These are phyloP conservation scores for Arthrobotrys conoides DNA, from an alignment of 2,329 filamentous ascomycete genomes.

Conservation along the genomic window DNA sequence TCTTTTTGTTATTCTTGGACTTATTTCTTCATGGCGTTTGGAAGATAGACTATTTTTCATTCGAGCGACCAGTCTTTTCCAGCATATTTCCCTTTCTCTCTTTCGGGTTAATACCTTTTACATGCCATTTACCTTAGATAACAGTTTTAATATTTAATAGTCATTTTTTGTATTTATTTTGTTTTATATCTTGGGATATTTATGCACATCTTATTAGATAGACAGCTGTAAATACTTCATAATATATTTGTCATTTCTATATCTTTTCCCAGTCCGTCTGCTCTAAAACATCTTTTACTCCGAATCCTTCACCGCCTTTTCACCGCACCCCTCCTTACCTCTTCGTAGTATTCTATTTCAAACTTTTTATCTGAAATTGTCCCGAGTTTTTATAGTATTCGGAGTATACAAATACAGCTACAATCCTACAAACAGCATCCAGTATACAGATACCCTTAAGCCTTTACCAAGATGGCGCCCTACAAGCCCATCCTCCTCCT, in stretches of 20 bases:
- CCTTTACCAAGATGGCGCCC: constrained; percentile 27
- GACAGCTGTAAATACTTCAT: constrained; percentile 16
- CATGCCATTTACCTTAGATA: background rate
- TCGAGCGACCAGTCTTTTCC: background rate
- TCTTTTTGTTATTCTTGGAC: background rate
- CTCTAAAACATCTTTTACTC: too few species aligned
- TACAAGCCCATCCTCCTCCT: constrained; percentile 32
- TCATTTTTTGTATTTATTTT: constrained; percentile 21
- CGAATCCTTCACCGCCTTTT: background rate
- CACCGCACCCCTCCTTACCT: constrained; percentile 17
- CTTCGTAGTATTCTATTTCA: background rate
- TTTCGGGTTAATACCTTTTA: background rate
- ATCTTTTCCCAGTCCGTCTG: background rate
- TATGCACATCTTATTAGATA: background rate
- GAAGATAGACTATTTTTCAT: background rate
- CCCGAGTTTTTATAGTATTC: background rate
- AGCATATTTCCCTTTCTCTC: background rate
- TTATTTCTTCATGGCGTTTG: constrained; percentile 1
- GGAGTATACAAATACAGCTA: constrained; percentile 18
- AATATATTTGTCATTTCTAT: constrained; percentile 23
- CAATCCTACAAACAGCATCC: constrained; percentile 9
- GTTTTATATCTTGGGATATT: background rate
- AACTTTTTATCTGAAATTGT: constrained; percentile 4
- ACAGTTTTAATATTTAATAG: constrained; percentile 12
- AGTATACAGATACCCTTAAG: background rate